Base-by-base conservation (phyloP, 441 rosid genomes). In the Aquilaria agallochum region DNA sequence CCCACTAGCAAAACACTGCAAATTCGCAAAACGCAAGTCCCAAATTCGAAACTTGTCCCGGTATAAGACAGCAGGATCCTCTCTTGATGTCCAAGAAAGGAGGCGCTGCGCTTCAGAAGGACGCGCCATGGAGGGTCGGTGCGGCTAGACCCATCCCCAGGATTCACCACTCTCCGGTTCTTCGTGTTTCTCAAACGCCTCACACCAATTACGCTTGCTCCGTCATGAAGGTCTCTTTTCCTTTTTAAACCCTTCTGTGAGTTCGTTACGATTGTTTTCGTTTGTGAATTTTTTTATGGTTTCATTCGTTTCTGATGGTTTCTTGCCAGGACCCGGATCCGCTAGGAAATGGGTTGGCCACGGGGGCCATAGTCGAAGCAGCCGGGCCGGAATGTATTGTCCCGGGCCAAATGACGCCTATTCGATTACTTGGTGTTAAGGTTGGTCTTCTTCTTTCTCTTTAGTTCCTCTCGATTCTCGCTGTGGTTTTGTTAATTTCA, bases 331-430 rank as follows among this genome's bases (percentile, higher is more conserved):
- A 88, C 62, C 94, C 88, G 10, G 78, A 93, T 67, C 97, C 97
- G 0, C 68, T 93, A 2, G 96, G 92, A 51, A 79, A 77, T 70
- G 97, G 98, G 11, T 65, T 93, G 55, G 97, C 86, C 11, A 69
- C 69, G 55, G 95, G 77, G 10, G 98, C 97, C 0, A 66, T 88
- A 2, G 81, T 93, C 33, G 97, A 93, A 79, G 72, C 97, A 5
- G 98, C 97, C 1, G 96, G 98, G 11, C 91, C 97, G 2, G 97
- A 90, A 67, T 90, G 96, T 58, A 73, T 85, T 56, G 87, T 93
- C 31, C 96, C 97, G 12, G 96, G 98, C 5, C 95, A 83, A 70
- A 76, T 86, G 57, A 78, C 84, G 0, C 98, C 98, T 47, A 53
- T 88, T 67, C 80, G 83, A 5, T 65, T 93, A 15, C 93, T 93